Base-by-base conservation (phyloP, 2,329 filamentous ascomycete genomes). In the Colletotrichum falcatum region DNA sequence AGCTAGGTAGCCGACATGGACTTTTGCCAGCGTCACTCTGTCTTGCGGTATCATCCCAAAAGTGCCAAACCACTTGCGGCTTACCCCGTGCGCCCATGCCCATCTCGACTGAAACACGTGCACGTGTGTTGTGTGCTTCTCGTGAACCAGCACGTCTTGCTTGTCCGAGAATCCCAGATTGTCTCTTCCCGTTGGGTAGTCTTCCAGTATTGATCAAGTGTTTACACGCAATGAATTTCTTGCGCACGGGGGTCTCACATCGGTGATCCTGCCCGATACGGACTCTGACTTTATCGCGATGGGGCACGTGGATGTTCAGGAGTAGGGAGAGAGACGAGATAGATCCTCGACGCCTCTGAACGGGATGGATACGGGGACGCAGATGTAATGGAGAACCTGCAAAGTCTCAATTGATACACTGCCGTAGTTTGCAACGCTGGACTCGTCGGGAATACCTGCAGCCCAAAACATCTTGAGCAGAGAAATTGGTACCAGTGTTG, bases 251-350 rank as follows among this genome's bases (percentile, higher is more conserved):
- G 28, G 26, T n/a, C 30, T 61, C 12, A 28, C 58, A 12, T 49
- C 28, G 8, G 46, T 61, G 42, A 49, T 28, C 39, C 39, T 49
- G 30, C 20, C 58, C n/a, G 28, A 49, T 20, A 49, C 26, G 20
- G 18, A 28, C 16, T 49, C 20, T 3, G 37, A 37, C 42, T 49
- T 49, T 11, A 37, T 35, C 28, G 42, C 49, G 42, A 61, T 49
- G 20, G 58, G 49, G 42, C 42, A 61, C 26, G 58, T 61, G 28
- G 28, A n/a, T 35, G 42, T 39, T 14, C 42, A 60, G 23, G 16
- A 37, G 35, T 11, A 16, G 16, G 37, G 11, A 33, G 30, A 33
- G 3, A 33, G n/a, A n/a, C n/a, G n/a, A n/a, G n/a, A n/a, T n/a
- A n/a, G n/a, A n/a, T n/a, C n/a, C n/a, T n/a, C n/a, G n/a, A n/a